Evolutionary conservation across 2,329 filamentous ascomycete genomes (phyloP).

Genomic region (Exutisphaerella laricina): DNA sequence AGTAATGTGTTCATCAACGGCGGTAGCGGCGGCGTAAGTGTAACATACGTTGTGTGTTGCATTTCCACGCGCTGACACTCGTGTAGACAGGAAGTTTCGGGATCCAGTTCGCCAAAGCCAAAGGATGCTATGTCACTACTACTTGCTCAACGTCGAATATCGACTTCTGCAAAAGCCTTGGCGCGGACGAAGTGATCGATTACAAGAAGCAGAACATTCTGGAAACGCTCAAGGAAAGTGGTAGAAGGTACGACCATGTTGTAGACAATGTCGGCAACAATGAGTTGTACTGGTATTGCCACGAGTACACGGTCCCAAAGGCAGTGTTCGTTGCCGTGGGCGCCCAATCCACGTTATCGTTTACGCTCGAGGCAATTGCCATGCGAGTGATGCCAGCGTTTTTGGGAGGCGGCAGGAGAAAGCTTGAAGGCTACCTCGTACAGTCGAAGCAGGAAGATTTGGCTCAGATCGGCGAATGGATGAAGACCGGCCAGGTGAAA

Average conservation of each 20-base stretch:
- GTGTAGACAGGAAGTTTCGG: conserved; percentile 48
- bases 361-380: conserved; percentile 18
- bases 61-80: background rate
- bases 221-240: conserved; percentile 43
- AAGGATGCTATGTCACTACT: conserved; percentile 55
- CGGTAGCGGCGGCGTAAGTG: conserved; percentile 50
- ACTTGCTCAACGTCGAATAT: conserved; percentile 56
- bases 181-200: conserved; percentile 59
- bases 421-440: conserved; percentile 35
- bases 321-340: conserved; percentile 43
- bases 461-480: conserved; percentile 47
- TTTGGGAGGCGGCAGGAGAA: conserved; percentile 47
- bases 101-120: conserved; percentile 58
- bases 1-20: conserved; percentile 60
- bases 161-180: conserved; percentile 52
- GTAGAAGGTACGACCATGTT: conserved; percentile 44
- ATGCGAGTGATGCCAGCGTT: conserved; percentile 42
- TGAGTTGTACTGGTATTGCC: conserved; percentile 49
- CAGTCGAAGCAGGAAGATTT: conserved; percentile 43
- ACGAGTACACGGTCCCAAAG: conserved; percentile 45
- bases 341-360: conserved; percentile 11
- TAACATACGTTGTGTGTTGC: background rate
- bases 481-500: conserved; percentile 54
- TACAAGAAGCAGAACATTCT: conserved; percentile 50
- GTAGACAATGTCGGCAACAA: conserved; percentile 56